Conservation (phyloP, 2,329 filamentous ascomycete species). For the Neophaeococcomyces aloes region DNA sequence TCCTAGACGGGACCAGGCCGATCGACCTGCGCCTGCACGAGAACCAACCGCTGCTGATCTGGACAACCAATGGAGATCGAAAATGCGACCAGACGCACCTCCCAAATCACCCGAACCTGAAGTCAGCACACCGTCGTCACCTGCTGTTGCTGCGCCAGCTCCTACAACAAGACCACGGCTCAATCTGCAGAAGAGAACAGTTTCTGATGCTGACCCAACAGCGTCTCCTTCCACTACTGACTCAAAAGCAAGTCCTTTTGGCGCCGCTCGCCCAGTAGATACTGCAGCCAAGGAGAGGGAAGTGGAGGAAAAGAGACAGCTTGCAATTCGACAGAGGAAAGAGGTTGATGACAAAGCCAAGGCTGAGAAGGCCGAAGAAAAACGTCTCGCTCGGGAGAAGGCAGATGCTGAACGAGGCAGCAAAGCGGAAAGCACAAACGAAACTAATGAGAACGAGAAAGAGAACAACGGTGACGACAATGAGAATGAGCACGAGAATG, state of each 20-base stretch:
- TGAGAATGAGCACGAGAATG: slow-evolving; percentile 23
- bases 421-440: slow-evolving; percentile 27
- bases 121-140: slow-evolving; percentile 63
- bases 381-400: slow-evolving; percentile 55
- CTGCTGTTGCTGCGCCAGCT: slow-evolving; percentile 52
- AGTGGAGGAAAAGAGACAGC: slow-evolving; percentile 76
- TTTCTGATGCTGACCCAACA: slow-evolving; percentile 57
- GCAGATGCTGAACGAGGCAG: slow-evolving; percentile 43
- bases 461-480: slow-evolving; percentile 13
- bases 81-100: slow-evolving; percentile 73
- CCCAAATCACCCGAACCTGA: slow-evolving; percentile 56
- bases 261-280: slow-evolving; percentile 86
- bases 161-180: slow-evolving; percentile 64
- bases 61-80: slow-evolving; percentile 84
- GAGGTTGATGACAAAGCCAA: slow-evolving; percentile 79
- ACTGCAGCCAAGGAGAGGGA: slow-evolving; percentile 80
- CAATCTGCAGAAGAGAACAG: slow-evolving; percentile 83
- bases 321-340: slow-evolving; percentile 67
- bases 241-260: slow-evolving; percentile 84
- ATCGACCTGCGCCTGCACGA: slow-evolving; percentile 57
- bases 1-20: slow-evolving; percentile 65
- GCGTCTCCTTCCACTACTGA: slow-evolving; percentile 44
- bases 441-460: slow-evolving; percentile 24
- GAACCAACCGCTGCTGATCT: slow-evolving; percentile 78
- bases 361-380: slow-evolving; percentile 57